Conservation (phyloP, 2,329 filamentous ascomycete genomes). For the Exserohilum rostratum region DNA sequence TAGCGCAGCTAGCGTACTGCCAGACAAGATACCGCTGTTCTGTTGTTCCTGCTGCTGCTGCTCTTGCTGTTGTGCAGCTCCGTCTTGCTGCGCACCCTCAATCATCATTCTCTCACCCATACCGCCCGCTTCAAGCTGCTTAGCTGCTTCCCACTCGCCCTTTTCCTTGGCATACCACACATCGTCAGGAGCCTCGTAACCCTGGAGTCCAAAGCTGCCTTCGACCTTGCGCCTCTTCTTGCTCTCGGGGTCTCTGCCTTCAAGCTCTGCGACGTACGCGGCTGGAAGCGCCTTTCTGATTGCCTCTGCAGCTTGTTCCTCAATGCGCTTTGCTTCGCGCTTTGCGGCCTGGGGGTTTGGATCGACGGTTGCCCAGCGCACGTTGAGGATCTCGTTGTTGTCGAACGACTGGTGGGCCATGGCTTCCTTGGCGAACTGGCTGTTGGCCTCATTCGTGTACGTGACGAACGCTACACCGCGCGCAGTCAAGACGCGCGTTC, state of each 20-base stretch:
- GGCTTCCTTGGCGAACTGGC: slow-evolving; percentile 68
- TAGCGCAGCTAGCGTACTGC: slow-evolving; percentile 79
- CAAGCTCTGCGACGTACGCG: slow-evolving; percentile 90
- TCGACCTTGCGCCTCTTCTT: slow-evolving; percentile 89
- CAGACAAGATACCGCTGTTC: slow-evolving; percentile 75
- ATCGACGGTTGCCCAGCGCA: slow-evolving; percentile 95
- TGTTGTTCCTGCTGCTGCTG: slow-evolving; percentile 29
- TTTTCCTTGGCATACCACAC: slow-evolving; percentile 87
- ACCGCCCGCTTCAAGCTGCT: slow-evolving; percentile 64
- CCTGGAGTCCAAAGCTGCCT: slow-evolving; percentile 81
- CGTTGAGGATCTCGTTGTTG: slow-evolving; percentile 90
- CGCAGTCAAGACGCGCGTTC: slow-evolving; percentile 83
- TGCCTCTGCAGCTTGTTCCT: slow-evolving; percentile 95
- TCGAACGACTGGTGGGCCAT: slow-evolving; percentile 96
- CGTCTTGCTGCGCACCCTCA: slow-evolving; percentile 47
- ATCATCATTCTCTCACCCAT: slow-evolving; percentile 59
- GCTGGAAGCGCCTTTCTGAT: slow-evolving; percentile 85
- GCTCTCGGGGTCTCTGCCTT: slow-evolving; percentile 86
- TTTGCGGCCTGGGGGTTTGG: slow-evolving; percentile 95
- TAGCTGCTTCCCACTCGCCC: slow-evolving; percentile 68
- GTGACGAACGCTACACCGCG: slow-evolving; percentile 95
- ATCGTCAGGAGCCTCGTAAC: slow-evolving; percentile 92
- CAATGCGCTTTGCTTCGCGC: slow-evolving; percentile 83
- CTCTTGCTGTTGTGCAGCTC: slow-evolving; percentile 13
- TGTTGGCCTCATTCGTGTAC: slow-evolving; percentile 76